Evolutionary conservation across 495 filamentous ascomycete genomes (phyloP).

Genomic region (Podospora comata): DNA sequence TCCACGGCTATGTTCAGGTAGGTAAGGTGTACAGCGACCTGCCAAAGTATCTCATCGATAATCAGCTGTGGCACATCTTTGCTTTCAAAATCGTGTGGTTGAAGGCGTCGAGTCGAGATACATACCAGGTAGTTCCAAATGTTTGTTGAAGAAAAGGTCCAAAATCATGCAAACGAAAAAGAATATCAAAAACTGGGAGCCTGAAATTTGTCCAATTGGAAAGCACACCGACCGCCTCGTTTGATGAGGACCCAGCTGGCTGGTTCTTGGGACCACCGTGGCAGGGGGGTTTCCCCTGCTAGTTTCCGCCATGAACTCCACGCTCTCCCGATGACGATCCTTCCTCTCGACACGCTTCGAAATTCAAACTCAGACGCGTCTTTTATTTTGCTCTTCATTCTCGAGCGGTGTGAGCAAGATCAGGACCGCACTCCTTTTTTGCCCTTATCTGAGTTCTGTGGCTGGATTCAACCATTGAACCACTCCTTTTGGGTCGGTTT

Average conservation of each 20-base stretch:
- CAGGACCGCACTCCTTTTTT: background rate
- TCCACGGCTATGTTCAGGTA: too few species aligned
- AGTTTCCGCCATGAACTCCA: background rate
- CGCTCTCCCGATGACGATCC: slow-evolving; percentile 2
- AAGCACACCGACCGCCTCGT: background rate
- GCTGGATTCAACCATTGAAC: background rate
- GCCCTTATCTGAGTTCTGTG: background rate
- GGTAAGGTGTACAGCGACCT: too few species aligned
- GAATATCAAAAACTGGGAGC: background rate
- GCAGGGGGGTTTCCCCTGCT: slow-evolving; percentile 3
- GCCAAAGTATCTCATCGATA: too few species aligned
- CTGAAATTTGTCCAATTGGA: background rate
- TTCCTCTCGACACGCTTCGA: background rate
- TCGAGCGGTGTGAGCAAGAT: background rate
- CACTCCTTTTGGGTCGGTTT: background rate
- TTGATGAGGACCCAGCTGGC: slow-evolving; percentile 5
- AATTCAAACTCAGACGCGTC: background rate
- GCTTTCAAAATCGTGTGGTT: too few species aligned
- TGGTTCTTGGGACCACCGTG: background rate
- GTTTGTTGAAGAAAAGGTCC: too few species aligned
- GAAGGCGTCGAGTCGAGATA: too few species aligned
- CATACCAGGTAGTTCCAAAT: too few species aligned
- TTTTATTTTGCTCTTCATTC: background rate
- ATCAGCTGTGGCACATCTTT: too few species aligned
- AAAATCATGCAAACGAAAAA: background rate